Percentiles rank a stretch among this genome's conserved stretches.
Conservation (phyloP, 768 basidiomycete genomes). For the Hygrophoropsis aurantiaca region DNA sequence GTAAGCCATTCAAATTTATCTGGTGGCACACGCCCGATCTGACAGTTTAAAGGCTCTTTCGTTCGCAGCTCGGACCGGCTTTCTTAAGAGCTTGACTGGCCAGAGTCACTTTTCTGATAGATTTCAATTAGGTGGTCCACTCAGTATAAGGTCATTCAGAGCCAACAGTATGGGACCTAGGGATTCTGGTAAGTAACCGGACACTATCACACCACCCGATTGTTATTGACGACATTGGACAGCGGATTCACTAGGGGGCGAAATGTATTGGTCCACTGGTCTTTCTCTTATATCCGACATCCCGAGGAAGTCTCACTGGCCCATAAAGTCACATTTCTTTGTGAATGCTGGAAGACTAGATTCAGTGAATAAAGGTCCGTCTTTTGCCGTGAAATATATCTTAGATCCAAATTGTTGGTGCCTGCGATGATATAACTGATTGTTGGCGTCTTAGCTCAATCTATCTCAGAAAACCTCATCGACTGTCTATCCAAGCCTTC, state of each 20-base stretch:
- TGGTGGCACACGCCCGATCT: constrained; percentile 18
- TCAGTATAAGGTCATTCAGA: constrained; percentile 76
- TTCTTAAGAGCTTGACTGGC: constrained; percentile 62
- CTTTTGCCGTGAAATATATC: background rate
- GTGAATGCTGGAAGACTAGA: constrained; percentile 80
- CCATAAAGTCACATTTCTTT: constrained; percentile 78
- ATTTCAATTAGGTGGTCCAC: constrained; percentile 91
- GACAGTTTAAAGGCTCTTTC: constrained; percentile 61
- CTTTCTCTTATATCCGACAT: constrained; percentile 74
- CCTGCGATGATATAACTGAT: constrained; percentile 12
- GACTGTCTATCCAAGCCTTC: constrained; percentile 55
- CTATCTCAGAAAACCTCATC: constrained; percentile 39
- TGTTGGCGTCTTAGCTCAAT: constrained; percentile 27
- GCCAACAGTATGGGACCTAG: constrained; percentile 75
- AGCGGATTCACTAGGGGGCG: constrained; percentile 88
- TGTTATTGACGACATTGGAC: background rate
- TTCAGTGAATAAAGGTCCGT: constrained; percentile 54
- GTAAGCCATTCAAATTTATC: constrained; percentile 41
- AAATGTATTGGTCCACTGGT: constrained; percentile 77
- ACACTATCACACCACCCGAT: background rate
- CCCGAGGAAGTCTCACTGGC: constrained; percentile 77
- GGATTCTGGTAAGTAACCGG: constrained; percentile 58
- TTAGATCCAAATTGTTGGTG: background rate
- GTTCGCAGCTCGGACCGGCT: constrained; percentile 67
- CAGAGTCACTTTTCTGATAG: constrained; percentile 74